A percentile compares a stretch with the other conserved stretches of the same genome.
These are phyloP conservation scores for Cystobasidium pallidum DNA, from an alignment of 1,284 basidiomycete genomes.

Conservation along the genomic window DNA sequence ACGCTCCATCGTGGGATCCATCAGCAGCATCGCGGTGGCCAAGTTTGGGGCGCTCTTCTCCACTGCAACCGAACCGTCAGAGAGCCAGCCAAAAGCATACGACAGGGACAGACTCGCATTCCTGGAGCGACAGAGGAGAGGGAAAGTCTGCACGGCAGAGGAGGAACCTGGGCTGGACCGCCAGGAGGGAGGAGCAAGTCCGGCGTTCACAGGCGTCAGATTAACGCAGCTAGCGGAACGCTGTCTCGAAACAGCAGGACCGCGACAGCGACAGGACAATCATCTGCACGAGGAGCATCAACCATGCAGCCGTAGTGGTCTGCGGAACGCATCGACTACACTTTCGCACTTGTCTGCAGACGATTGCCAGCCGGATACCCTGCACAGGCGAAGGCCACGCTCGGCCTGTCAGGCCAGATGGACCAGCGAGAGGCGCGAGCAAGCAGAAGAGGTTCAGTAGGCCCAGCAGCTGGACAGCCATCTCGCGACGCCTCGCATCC, in stretches of 20 bases:
- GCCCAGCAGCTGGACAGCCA: background rate
- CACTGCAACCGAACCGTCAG: conserved; percentile 15
- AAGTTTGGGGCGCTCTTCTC: background rate
- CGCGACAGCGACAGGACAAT: too few relatives aligned
- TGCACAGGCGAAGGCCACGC: background rate
- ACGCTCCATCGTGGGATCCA: background rate
- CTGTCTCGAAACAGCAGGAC: too few relatives aligned
- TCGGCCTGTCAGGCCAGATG: background rate
- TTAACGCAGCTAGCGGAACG: conserved; percentile 6
- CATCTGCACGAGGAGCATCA: background rate
- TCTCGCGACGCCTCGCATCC: background rate
- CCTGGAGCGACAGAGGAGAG: background rate
- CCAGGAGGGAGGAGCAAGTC: too few relatives aligned
- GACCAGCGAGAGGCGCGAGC: background rate
- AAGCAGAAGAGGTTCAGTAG: background rate
- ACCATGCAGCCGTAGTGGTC: background rate
- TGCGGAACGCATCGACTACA: background rate
- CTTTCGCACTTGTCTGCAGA: background rate
- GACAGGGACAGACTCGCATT: background rate
- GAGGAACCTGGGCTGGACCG: background rate
- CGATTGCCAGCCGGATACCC: background rate
- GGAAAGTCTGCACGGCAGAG: background rate
- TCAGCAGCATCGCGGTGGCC: background rate
- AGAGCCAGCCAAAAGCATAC: too few relatives aligned
- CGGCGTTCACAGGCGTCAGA: conserved; percentile 6